Conservation (phyloP, 768 basidiomycete species). For the Tricholoma flavovirens region DNA sequence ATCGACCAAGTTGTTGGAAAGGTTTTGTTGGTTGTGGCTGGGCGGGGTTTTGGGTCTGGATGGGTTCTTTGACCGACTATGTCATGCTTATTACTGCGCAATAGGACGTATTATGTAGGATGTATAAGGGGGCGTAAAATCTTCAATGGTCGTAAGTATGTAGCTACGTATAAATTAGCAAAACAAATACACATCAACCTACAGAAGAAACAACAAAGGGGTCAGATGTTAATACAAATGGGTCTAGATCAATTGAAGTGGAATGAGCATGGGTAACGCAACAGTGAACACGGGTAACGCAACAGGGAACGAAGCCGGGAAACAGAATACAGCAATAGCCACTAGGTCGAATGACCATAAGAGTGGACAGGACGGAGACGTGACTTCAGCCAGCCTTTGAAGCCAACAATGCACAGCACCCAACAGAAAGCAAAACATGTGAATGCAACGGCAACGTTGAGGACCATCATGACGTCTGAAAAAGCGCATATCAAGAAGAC, state of each 20-base stretch:
- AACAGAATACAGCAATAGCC: not conserved
- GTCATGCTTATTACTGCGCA: slow-evolving; percentile 24
- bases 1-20: slow-evolving; percentile 78
- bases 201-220: not conserved
- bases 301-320: not conserved
- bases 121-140: not conserved
- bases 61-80: slow-evolving; percentile 74
- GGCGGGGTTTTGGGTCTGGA: slow-evolving; percentile 85
- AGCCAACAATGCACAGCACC: slow-evolving; percentile 65
- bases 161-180: not conserved
- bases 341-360: slow-evolving; percentile 22
- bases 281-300: not conserved
- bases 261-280: slow-evolving; percentile 1
- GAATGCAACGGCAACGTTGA: slow-evolving; percentile 78
- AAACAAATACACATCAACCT: not conserved
- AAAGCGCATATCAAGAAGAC: slow-evolving; percentile 2
- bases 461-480: slow-evolving; percentile 84
- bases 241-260: not conserved
- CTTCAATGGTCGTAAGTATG: not conserved
- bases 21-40: slow-evolving; percentile 87
- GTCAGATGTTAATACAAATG: slow-evolving; percentile 1
- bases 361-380: slow-evolving; percentile 25
- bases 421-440: slow-evolving; percentile 86
- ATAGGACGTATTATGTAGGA: too few species aligned
- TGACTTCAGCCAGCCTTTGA: slow-evolving; percentile 76